phyloP scores from a whole-genome alignment of 202 grass and related monocot genomes.

The Setaria viridis region DNA sequence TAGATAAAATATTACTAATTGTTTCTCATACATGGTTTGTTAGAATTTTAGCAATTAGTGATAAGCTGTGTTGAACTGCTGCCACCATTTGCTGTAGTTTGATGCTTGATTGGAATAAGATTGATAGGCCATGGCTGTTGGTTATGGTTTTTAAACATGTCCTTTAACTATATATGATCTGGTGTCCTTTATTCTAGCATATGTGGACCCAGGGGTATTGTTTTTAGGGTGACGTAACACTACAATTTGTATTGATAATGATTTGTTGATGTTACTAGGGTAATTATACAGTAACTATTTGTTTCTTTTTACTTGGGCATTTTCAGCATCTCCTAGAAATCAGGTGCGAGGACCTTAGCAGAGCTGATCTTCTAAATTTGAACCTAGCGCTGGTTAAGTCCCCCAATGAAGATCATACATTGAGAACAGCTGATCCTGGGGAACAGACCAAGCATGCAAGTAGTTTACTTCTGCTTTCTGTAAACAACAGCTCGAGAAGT shows the following conservation, averaged over 20 bases:
- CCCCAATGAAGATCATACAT: constrained; percentile 17
- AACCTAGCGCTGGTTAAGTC: constrained; percentile 32
- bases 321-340: constrained; percentile 68
- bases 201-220: too few relatives aligned
- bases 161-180: too few relatives aligned
- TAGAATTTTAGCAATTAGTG: too few relatives aligned
- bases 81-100: too few relatives aligned
- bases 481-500: not conserved
- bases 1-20: too few relatives aligned
- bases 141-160: too few relatives aligned
- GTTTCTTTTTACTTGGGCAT: constrained; percentile 15
- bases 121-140: too few relatives aligned
- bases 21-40: too few relatives aligned
- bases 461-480: not conserved
- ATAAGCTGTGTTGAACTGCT: too few relatives aligned
- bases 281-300: constrained; percentile 5
- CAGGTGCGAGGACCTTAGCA: constrained; percentile 62
- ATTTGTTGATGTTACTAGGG: not conserved
- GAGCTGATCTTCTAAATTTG: constrained; percentile 53
- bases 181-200: too few relatives aligned
- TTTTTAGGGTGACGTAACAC: not conserved
- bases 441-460: not conserved
- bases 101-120: too few relatives aligned
- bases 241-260: not conserved
- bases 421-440: not conserved